Base-by-base conservation (phyloP, 1,139 yeast genomes). In the Arxiozyma heterogenica region DNA sequence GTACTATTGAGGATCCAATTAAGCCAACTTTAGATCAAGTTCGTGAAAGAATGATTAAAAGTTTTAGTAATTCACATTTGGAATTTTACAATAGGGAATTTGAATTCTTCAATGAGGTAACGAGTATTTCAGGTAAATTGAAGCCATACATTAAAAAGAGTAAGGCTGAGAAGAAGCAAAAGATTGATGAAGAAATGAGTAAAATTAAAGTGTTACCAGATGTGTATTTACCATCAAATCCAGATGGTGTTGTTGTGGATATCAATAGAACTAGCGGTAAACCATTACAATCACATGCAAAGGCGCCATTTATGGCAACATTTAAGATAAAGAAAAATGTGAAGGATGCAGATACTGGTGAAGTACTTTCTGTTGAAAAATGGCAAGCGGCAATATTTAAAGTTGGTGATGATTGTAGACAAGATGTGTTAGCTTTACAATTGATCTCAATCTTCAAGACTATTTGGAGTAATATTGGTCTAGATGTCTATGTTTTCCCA, bases 391-490 rank as follows among this genome's bases (percentile, higher is more conserved):
- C 98, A 22, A 94, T 94, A 70, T 94, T 94, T 78, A 94, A 94
- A 71, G 98, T 94, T 55, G 99, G 99, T 57, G 99, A 94, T 72
- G 99, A 94, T 71, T 91, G 98, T 75, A 81, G 99, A 63, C 99
- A 94, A 71, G 99, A 94, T 73, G 93, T 94, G 52, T 78, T 94
- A 61, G 98, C 97, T 0, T 75, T 94, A 57, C 99, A 94, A 68
- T 76, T 94, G 65, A 86, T 94, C 59, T 85, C 97, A 4, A 84
- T 93, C 41, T 94, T 94, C 76, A 79, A 96, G 63, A 83, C 94
- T 51, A 88, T 94, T 56, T 94, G 96, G 94, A 80, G 82, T 60
- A 79, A 80, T 59, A 83, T 89, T 15, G 98, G 98, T 0, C 75
- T 94, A 57, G 98, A 93, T 68, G 78, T 93, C 50, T 94, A 79